Base-by-base conservation (phyloP, 768 basidiomycete species). In the Pleurotus sapidus region DNA sequence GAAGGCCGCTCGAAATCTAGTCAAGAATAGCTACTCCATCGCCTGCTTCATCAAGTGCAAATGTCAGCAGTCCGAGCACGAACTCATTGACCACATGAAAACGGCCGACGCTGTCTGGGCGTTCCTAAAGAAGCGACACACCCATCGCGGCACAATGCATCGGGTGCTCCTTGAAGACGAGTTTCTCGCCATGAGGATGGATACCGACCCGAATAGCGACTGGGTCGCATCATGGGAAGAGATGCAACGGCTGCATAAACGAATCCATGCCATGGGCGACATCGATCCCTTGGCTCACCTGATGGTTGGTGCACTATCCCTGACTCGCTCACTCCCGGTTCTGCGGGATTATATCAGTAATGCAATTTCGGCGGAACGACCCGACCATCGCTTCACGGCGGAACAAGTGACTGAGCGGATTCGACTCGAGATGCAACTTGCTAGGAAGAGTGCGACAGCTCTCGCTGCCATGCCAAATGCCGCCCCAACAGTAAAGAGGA, bases 111-210 rank as follows among this genome's bases (percentile, higher is more conserved):
- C n/a, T n/a, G n/a, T n/a, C n/a, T n/a, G n/a, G n/a, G n/a, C n/a
- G n/a, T n/a, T n/a, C n/a, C n/a, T n/a, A n/a, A n/a, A n/a, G n/a
- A n/a, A n/a, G 0, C 45, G 65, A 0, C 68, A 69, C 34, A 48
- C 56, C 15, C 23, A 67, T 25, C 40, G 62, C 5, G 67, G 61
- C 4, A 18, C n/a, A 0, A 57, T 65, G 11, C 54, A 58, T 0
- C 68, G 68, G 18, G 60, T 64, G 4, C 61, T 57, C 0, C 59
- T 67, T 9, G 58, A 68, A 1, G 55, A 67, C 8, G 57, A 63
- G 8, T 56, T 59, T 1, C 46, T 64, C 14, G n/a, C 0, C 4
- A 17, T 5, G 46, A 2, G 46, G 3, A n/a, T n/a, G n/a, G n/a
- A n/a, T n/a, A n/a, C n/a, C n/a, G n/a, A n/a, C n/a, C n/a, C n/a